Evolutionary conservation across 2,329 filamentous ascomycete species (phyloP).

Genomic region (Elsinoe australis): DNA sequence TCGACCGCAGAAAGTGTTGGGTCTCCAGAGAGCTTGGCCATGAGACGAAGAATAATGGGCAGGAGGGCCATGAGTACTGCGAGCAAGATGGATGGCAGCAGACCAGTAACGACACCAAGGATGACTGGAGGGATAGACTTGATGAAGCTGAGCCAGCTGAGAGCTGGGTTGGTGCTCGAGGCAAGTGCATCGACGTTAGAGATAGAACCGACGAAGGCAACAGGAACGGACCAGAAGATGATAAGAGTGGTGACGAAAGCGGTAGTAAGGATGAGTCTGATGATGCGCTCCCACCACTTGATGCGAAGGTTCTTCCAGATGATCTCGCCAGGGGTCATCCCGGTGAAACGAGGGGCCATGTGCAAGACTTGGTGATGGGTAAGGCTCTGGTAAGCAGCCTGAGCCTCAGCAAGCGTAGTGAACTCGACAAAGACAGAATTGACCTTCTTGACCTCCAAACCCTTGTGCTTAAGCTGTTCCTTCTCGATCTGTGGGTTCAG

Average conservation of each 20-base stretch:
- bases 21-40: constrained; percentile 67
- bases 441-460: constrained; percentile 49
- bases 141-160: constrained; percentile 64
- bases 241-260: constrained; percentile 70
- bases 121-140: constrained; percentile 61
- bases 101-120: constrained; percentile 73
- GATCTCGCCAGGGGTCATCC: constrained; percentile 71
- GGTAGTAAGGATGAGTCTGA: constrained; percentile 56
- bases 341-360: constrained; percentile 79
- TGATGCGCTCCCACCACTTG: constrained; percentile 75
- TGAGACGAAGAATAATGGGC: constrained; percentile 70
- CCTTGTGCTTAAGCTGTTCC: constrained; percentile 59
- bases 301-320: constrained; percentile 82
- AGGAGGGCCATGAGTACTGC: constrained; percentile 80
- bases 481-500: constrained; percentile 64
- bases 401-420: constrained; percentile 69
- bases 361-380: constrained; percentile 80
- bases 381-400: constrained; percentile 77
- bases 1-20: constrained; percentile 75
- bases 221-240: constrained; percentile 75
- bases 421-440: constrained; percentile 90
- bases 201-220: constrained; percentile 74
- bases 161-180: constrained; percentile 20
- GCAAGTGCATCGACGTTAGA: constrained; percentile 77
- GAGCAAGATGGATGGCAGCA: constrained; percentile 71